Evolutionary conservation across 2,329 filamentous ascomycete genomes (phyloP).

Genomic region (Lachnum nothofagi): DNA sequence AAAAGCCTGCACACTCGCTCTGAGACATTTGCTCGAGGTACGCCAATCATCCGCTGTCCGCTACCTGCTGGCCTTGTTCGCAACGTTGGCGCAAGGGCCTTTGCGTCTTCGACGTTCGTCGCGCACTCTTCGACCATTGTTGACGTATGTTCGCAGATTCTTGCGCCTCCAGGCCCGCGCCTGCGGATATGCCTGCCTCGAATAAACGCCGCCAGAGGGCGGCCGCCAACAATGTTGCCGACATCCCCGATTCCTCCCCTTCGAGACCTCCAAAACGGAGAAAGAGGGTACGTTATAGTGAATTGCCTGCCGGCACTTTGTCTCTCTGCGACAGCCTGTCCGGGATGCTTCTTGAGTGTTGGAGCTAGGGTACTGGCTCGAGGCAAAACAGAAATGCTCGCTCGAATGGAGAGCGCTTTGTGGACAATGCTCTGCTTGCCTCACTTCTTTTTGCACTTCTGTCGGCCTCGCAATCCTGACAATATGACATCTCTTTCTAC

Average conservation of each 20-base stretch:
- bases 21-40: not conserved
- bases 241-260: constrained; percentile 46
- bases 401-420: no score
- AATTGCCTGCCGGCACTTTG: no score
- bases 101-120: not conserved
- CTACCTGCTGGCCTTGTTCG: not conserved
- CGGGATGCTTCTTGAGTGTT: no score
- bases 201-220: constrained; percentile 36
- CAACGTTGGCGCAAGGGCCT: not conserved
- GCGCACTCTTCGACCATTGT: not conserved
- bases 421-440: no score
- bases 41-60: not conserved
- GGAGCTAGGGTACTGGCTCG: no score
- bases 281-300: constrained; percentile 47
- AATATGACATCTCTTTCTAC: no score
- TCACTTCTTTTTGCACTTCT: no score
- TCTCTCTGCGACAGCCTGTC: no score
- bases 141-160: not conserved
- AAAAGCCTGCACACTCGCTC: not conserved
- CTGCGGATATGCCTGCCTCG: constrained; percentile 36
- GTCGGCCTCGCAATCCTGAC: no score
- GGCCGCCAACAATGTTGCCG: constrained; percentile 25
- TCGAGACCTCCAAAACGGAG: constrained; percentile 59
- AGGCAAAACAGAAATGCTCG: no score
- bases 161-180: not conserved